Base-by-base conservation (phyloP, 1,284 basidiomycete species). In the Microbotryum lychnidis-dioicae region DNA sequence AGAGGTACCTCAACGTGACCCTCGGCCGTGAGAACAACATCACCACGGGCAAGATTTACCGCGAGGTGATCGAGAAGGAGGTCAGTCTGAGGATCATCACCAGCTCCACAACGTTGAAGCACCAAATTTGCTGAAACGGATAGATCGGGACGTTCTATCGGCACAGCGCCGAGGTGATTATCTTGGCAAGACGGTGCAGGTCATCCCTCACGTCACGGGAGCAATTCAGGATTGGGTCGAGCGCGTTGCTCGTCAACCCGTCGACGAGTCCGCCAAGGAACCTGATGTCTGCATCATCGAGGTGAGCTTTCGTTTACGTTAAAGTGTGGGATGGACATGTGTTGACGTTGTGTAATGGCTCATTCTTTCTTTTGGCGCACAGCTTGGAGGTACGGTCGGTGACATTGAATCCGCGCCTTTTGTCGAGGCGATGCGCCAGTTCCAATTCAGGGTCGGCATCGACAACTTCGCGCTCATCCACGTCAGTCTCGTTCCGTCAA, bases 191-290 rank as follows among this genome's bases (percentile, higher is more conserved):
- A 97, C 96, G 0, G 94, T 98, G 6, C 78, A 97, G 85, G 97
- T 98, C 72, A 90, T 98, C 9, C 94, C 94, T 10, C 94, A 98
- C 76, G 80, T 98, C 58, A 97, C 94, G 52, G 92, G 88, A 74
- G 94, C 90, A 23, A 94, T 98, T 69, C 94, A 98, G 80, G 92
- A 98, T 74, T 98, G 96, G 94, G 91, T 98, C 67, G 87, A 97
- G 76, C 84, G 90, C 54, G 92, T 98, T 12, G 87, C 92, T 12
- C 89, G 89, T 76, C 84, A 91, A 33, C 93, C 94, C 2, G 91
- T 93, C 1, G 94, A 98, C 73, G 90, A 94, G 72, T 92, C 91
- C 31, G 91, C 85, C 48, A 86, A 94, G 74, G 84, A 87, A 73
- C 93, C 94, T 1, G 94, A 98, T 74, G 87, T 98, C 53, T 98